Evolutionary conservation across 495 filamentous ascomycete genomes (phyloP).

Genomic region (Trichoderma reesei): DNA sequence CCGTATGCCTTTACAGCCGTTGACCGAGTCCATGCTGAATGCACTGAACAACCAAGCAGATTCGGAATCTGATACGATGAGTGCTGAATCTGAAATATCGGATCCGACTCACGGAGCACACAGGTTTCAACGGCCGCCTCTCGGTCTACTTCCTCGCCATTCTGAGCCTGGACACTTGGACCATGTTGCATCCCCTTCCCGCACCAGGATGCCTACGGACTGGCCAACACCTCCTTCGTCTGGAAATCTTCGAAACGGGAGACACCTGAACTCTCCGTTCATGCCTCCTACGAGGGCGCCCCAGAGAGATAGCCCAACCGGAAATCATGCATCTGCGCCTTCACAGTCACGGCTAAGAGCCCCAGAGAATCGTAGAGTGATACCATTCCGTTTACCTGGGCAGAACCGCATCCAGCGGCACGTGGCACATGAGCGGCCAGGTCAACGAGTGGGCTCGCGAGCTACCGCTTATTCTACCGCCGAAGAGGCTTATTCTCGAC

Average conservation of each 20-base stretch:
- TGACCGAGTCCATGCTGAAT: conserved; percentile 1
- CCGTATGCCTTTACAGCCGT: neutral
- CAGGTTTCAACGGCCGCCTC: neutral
- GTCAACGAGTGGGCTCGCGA: neutral
- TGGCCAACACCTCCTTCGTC: neutral
- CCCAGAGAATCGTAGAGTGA: neutral
- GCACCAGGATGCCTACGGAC: neutral
- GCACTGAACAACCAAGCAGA: neutral
- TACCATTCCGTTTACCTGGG: neutral
- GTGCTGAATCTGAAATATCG: neutral
- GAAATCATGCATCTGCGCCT: neutral
- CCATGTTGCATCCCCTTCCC: neutral
- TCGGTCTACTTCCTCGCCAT: neutral
- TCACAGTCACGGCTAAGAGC: neutral
- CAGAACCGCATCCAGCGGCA: neutral
- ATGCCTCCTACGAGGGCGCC: neutral
- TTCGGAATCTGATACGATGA: neutral
- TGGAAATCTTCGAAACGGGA: neutral
- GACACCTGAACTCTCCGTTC: neutral
- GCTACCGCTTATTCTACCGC: neutral
- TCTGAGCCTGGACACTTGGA: neutral
- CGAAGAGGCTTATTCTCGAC: neutral
- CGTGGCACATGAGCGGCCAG: neutral
- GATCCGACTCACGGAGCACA: neutral
- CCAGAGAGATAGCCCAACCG: neutral